Base-by-base conservation (phyloP, 305 asterid species). In the Andrographis paniculata region DNA sequence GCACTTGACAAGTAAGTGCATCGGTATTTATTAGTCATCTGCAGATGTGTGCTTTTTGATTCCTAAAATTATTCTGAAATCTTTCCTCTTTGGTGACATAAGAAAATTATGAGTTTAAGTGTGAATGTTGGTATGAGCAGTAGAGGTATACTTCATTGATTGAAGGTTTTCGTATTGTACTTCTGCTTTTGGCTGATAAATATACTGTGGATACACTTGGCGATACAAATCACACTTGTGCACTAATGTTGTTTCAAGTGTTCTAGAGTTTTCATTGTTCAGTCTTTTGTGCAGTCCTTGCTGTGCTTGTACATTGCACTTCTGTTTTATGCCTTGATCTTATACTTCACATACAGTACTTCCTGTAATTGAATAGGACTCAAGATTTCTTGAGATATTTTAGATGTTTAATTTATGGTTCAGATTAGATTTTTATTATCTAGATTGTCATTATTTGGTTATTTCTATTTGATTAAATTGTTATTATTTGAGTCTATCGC, bases 1-100 rank as follows among this genome's bases (percentile, higher is more conserved):
- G 99, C 99, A 42, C 94, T 91, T 60, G 99, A 91, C 73, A 91
- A 87, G 96, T 86, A 58, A 91, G 96, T 65, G 52, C 60, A 70
- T 59, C 45, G 27, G 36, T 53, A 19, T 58, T 64, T 50, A 12
- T 44, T 22, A 17, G 52, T 56, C 41, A 22, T 39, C 27, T 48
- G n/a, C 41, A 19, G 28, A 50, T 22, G 16, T 48, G 5, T 28
- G 14, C 14, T 14, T 11, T 3, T 13, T 36, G 27, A 38, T 36
- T 15, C 27, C 15, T 47, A 6, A 23, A 22, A 4, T 14, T 24
- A 15, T 24, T 30, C 16, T 38, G 43, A 38, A 14, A 2, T 38
- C 16, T 38, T 38, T 2, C 0, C 16, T 14, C 9, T 18, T 14
- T 6, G 43, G 9, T 16, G 14, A 1, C 16, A 38, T 9, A n/a